Evolutionary conservation across 2,329 filamentous ascomycete genomes (phyloP).

Genomic region (Paramyrothecium roridum): DNA sequence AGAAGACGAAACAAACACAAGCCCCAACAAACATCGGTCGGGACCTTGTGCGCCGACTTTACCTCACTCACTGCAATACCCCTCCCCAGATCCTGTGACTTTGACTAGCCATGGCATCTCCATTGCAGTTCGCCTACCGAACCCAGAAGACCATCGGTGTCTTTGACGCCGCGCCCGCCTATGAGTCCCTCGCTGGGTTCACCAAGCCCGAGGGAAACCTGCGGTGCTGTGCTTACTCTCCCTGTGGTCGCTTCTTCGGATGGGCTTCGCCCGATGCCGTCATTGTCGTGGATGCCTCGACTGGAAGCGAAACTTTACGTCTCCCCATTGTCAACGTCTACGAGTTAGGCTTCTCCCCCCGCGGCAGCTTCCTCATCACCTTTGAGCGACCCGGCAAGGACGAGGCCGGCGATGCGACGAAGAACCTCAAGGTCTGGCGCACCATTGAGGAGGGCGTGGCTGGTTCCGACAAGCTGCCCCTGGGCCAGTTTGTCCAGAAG

Average conservation of each 20-base stretch:
- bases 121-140: constrained; percentile 94
- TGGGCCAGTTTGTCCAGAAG: constrained; percentile 94
- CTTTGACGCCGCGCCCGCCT: constrained; percentile 86
- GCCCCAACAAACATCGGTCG: constrained; percentile 12
- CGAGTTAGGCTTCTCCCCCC: constrained; percentile 90
- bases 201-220: constrained; percentile 86
- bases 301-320: constrained; percentile 69
- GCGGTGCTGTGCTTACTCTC: constrained; percentile 92
- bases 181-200: constrained; percentile 82
- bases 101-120: constrained; percentile 91
- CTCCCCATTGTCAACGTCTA: constrained; percentile 82
- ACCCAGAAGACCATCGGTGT: constrained; percentile 95
- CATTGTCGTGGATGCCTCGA: constrained; percentile 76
- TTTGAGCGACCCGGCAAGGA: constrained; percentile 95
- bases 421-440: constrained; percentile 97
- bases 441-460: constrained; percentile 68
- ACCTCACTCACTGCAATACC: constrained; percentile 18
- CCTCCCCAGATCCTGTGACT: constrained; percentile 62
- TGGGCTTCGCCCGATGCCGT: constrained; percentile 90
- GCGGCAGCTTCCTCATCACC: constrained; percentile 89
- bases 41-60: constrained; percentile 7
- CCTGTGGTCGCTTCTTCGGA: constrained; percentile 92
- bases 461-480: constrained; percentile 64
- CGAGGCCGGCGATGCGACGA: constrained; percentile 85
- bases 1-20: constrained; percentile 10